Evolutionary conservation across 192 early-diverging fungal species (phyloP).

Genomic region (Glomus cerebriforme): DNA sequence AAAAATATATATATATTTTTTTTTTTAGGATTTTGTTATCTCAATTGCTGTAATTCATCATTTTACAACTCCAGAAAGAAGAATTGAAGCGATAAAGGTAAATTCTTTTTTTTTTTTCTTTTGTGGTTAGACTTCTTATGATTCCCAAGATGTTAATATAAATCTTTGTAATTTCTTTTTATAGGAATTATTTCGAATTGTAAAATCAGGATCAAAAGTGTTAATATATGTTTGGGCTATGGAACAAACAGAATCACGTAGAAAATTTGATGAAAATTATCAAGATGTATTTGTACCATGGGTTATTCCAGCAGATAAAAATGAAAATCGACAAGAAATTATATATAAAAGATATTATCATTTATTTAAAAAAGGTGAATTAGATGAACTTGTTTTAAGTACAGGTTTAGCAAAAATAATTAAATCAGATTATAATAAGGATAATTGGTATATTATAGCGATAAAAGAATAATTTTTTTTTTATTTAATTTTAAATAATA

Average conservation of each 20-base stretch:
- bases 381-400: constrained; percentile 66
- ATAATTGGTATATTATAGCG: constrained; percentile 92
- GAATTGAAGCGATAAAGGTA: constrained; percentile 68
- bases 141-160: no score
- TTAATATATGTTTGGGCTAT: constrained; percentile 97
- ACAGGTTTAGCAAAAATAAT: constrained; percentile 59
- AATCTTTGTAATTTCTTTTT: constrained; percentile 32
- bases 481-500: neutral
- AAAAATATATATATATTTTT: no score
- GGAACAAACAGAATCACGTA: constrained; percentile 79
- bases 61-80: constrained; percentile 76
- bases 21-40: constrained; percentile 81
- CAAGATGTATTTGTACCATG: constrained; percentile 97
- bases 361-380: constrained; percentile 83
- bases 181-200: constrained; percentile 76
- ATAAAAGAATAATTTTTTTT: constrained; percentile 44
- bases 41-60: constrained; percentile 98
- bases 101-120: neutral
- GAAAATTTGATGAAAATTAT: constrained; percentile 72
- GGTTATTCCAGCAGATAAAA: constrained; percentile 63
- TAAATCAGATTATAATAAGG: constrained; percentile 86
- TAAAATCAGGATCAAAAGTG: constrained; percentile 65
- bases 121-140: no score
- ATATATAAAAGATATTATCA: constrained; percentile 86
- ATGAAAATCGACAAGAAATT: constrained; percentile 32